Percentiles rank a stretch among this genome's conserved stretches.
Conservation (phyloP, 1,284 basidiomycete species). For the Lentinus polychrous region DNA sequence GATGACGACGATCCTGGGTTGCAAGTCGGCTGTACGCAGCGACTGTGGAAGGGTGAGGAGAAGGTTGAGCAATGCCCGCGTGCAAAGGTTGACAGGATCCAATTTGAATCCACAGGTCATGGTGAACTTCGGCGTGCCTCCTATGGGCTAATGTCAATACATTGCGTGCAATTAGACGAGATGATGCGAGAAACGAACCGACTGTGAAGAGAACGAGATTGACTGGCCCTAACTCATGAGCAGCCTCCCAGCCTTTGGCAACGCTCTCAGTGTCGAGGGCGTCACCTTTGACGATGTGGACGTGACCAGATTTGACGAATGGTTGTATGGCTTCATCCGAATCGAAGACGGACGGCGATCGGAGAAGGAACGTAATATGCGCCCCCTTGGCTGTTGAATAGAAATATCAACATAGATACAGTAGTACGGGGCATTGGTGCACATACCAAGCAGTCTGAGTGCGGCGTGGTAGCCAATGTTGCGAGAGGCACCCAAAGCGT, state of each 20-base stretch:
- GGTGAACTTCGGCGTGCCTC: slow-evolving; percentile 34
- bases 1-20: slow-evolving; percentile 45
- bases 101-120: slow-evolving; percentile 37
- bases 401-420: neutral
- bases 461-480: slow-evolving; percentile 57
- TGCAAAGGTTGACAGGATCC: slow-evolving; percentile 43
- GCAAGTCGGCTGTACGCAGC: slow-evolving; percentile 12
- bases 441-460: slow-evolving; percentile 42
- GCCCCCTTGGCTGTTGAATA: slow-evolving; percentile 33
- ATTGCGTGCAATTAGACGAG: neutral
- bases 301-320: slow-evolving; percentile 36
- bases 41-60: slow-evolving; percentile 33
- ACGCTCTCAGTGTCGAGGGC: slow-evolving; percentile 40
- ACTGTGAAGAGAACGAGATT: slow-evolving; percentile 46
- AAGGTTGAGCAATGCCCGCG: slow-evolving; percentile 40
- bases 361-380: slow-evolving; percentile 46
- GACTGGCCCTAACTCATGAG: slow-evolving; percentile 27
- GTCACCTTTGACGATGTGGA: slow-evolving; percentile 43
- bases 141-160: slow-evolving; percentile 20
- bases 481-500: slow-evolving; percentile 53
- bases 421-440: neutral
- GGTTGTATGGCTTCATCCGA: slow-evolving; percentile 34
- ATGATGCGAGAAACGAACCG: slow-evolving; percentile 28
- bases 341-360: slow-evolving; percentile 37
- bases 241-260: slow-evolving; percentile 35